Conservation (phyloP, 2,329 filamentous ascomycete species). For the Colletotrichum tanaceti region DNA sequence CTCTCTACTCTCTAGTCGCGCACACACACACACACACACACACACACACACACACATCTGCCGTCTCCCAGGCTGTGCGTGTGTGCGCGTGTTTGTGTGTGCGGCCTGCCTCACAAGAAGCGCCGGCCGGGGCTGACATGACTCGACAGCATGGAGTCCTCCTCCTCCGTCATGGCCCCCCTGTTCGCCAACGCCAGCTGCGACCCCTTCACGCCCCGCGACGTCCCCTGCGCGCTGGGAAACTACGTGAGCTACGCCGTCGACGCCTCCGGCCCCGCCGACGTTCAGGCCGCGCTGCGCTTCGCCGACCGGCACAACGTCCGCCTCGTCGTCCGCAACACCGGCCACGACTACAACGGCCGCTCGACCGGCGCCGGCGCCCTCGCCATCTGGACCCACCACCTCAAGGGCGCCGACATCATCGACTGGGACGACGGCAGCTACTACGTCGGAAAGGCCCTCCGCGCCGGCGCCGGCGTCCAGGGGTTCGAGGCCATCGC, state of each 20-base stretch:
- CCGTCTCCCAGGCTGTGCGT: not conserved
- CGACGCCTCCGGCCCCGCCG: slow-evolving; percentile 45
- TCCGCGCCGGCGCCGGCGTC: slow-evolving; percentile 66
- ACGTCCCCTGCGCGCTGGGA: slow-evolving; percentile 51
- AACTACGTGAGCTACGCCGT: slow-evolving; percentile 48
- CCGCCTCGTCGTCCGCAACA: slow-evolving; percentile 52
- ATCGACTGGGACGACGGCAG: slow-evolving; percentile 41
- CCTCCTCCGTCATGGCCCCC: slow-evolving; percentile 46
- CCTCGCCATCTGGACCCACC: slow-evolving; percentile 60
- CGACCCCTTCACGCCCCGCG: slow-evolving; percentile 47
- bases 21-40: too few species aligned
- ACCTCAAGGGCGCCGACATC: slow-evolving; percentile 58
- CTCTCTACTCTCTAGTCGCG: not conserved
- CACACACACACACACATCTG: not conserved
- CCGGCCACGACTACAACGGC: slow-evolving; percentile 53
- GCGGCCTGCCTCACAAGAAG: slow-evolving; percentile 3
- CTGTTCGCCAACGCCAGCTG: slow-evolving; percentile 48
- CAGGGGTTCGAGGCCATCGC: slow-evolving; percentile 58
- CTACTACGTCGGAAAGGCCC: slow-evolving; percentile 61
- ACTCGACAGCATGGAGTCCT: slow-evolving; percentile 36
- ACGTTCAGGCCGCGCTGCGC: slow-evolving; percentile 49
- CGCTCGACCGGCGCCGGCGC: slow-evolving; percentile 64
- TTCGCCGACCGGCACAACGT: slow-evolving; percentile 55
- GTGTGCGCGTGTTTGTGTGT: not conserved
- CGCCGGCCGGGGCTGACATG: slow-evolving; percentile 43